Percentiles rank a stretch among this genome's conserved stretches.
phyloP scores from a whole-genome alignment of 164 flowering plant genomes.

The Hamamelis virginiana region DNA sequence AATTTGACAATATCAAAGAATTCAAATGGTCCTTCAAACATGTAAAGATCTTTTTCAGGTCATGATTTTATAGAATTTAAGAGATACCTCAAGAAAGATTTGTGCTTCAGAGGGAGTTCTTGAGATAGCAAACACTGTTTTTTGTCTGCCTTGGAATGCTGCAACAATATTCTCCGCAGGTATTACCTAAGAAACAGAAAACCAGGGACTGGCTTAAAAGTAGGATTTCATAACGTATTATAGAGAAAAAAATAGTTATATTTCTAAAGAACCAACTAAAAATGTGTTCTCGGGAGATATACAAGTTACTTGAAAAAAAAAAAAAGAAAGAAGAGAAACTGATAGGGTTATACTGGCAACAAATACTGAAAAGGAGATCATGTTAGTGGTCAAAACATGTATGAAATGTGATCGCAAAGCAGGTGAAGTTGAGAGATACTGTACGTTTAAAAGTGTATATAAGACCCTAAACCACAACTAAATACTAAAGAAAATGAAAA shows the following conservation, averaged over 20 bases:
- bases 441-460: too few relatives aligned
- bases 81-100: constrained; percentile 70
- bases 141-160: constrained; percentile 71
- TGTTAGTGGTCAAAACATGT: too few relatives aligned
- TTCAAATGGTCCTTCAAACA: background rate
- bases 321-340: too few relatives aligned
- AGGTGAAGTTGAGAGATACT: too few relatives aligned
- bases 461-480: background rate
- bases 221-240: background rate
- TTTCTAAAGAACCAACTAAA: too few relatives aligned
- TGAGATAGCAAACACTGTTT: constrained; percentile 76
- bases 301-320: too few relatives aligned
- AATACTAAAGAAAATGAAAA: background rate
- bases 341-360: background rate
- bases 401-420: too few relatives aligned
- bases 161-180: constrained; percentile 96
- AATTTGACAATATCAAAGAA: background rate
- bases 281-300: too few relatives aligned
- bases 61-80: background rate
- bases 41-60: background rate
- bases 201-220: background rate
- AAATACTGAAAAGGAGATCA: background rate
- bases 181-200: constrained; percentile 51
- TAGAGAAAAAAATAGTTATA: too few relatives aligned
- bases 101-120: constrained; percentile 65